A percentile compares a stretch with the other conserved stretches of the same genome.
Evolutionary conservation across 192 early-diverging fungal genomes (phyloP).

Genomic region (Geranomyces michiganensis): DNA sequence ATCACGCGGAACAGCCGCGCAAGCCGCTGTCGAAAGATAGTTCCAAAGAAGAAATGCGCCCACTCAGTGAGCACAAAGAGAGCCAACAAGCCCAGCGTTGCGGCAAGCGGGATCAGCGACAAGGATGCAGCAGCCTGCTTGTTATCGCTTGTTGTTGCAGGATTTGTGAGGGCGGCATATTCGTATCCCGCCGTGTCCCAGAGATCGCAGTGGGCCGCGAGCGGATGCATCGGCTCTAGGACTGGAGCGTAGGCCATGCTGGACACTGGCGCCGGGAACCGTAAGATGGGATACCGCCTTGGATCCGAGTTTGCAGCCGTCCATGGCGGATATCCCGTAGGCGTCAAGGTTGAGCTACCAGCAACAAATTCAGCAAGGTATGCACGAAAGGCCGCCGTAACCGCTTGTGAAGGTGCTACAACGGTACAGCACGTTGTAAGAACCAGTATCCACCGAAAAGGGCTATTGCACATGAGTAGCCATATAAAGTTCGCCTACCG

Average conservation of each 20-base stretch:
- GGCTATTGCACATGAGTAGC: no score
- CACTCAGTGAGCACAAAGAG: conserved; percentile 5
- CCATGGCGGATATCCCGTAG: conserved; percentile 10
- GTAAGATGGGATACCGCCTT: conserved; percentile 1
- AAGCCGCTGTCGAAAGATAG: conserved; percentile 1
- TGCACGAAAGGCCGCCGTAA: conserved; percentile 10
- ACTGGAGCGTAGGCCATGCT: conserved; percentile 8
- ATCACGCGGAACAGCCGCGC: conserved; percentile 13
- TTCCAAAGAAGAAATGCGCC: background rate
- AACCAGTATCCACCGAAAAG: no score
- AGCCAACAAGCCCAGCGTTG: conserved; percentile 4
- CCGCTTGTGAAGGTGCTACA: background rate
- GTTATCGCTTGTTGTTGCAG: background rate
- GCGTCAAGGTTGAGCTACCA: background rate
- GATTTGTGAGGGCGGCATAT: conserved; percentile 9
- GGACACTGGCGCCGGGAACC: conserved; percentile 14
- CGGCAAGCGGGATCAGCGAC: background rate
- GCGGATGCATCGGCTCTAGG: conserved; percentile 20
- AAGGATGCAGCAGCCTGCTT: conserved; percentile 8
- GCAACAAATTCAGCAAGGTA: conserved; percentile 15
- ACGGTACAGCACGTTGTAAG: no score
- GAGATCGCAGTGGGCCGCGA: background rate
- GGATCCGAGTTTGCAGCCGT: background rate
- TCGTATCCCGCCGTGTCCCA: conserved; percentile 30
- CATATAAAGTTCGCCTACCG: background rate